phyloP scores from a whole-genome alignment of 108 stramenopile species.

The Skeletonema menzelii region DNA sequence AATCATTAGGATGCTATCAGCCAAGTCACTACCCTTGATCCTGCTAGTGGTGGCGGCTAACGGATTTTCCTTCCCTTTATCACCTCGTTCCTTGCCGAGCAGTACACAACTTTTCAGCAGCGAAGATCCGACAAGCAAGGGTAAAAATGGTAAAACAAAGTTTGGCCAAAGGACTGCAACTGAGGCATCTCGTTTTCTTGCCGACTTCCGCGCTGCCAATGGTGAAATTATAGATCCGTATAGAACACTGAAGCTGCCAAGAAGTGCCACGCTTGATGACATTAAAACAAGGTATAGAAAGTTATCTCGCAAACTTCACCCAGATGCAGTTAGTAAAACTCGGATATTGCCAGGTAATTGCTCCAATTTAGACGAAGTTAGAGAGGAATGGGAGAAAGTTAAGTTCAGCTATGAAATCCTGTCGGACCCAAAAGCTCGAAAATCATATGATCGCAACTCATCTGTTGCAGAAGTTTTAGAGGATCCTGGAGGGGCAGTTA shows the following conservation, averaged over 20 bases:
- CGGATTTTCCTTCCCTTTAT: background rate
- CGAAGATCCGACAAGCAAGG: background rate
- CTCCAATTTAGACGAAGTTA: conserved; percentile 69
- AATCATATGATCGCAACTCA: conserved; percentile 65
- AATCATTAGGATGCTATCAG: background rate
- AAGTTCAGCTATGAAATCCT: conserved; percentile 77
- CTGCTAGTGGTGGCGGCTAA: background rate
- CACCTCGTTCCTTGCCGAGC: background rate
- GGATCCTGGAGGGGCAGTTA: conserved; percentile 70
- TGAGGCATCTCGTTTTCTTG: conserved; percentile 35
- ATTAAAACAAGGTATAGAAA: conserved; percentile 43
- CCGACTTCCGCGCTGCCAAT: conserved; percentile 42
- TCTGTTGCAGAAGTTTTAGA: conserved; percentile 43
- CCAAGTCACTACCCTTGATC: background rate
- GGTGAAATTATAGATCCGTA: conserved; percentile 64
- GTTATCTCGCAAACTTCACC: conserved; percentile 33
- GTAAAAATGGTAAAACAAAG: conserved; percentile 14
- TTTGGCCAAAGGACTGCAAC: conserved; percentile 12
- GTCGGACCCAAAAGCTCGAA: conserved; percentile 45
- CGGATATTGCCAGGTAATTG: conserved; percentile 73
- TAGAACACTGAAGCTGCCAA: conserved; percentile 43
- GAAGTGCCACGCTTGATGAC: conserved; percentile 42
- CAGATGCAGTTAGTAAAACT: conserved; percentile 31
- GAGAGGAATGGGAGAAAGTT: conserved; percentile 81
- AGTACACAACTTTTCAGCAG: background rate